Evolutionary conservation across 768 basidiomycete genomes (phyloP).

Genomic region (Podaxis sp.): DNA sequence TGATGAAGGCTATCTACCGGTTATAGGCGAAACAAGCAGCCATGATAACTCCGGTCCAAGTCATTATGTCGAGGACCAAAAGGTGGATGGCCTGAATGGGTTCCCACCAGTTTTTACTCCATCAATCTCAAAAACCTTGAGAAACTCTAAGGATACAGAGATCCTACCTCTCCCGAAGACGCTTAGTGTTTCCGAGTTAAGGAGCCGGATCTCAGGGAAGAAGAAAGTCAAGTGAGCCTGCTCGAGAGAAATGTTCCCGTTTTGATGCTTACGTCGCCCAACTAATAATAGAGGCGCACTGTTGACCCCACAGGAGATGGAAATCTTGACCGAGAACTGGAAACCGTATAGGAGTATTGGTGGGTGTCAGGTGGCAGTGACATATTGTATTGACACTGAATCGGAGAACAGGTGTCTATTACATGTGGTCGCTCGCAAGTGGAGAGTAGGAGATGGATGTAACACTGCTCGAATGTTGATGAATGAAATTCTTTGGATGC

Average conservation of each 20-base stretch:
- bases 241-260: conserved; percentile 7
- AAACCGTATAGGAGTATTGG: conserved; percentile 81
- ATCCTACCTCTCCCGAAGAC: conserved; percentile 53
- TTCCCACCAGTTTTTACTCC: conserved; percentile 66
- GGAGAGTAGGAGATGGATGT: conserved; percentile 15
- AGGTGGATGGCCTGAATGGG: conserved; percentile 22
- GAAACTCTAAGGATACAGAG: conserved; percentile 28
- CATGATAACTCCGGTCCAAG: conserved; percentile 14
- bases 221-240: conserved; percentile 66
- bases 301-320: conserved; percentile 82
- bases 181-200: conserved; percentile 53
- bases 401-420: conserved; percentile 59
- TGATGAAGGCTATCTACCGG: conserved; percentile 33
- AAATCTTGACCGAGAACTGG: conserved; percentile 72
- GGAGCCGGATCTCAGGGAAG: conserved; percentile 62
- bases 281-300: conserved; percentile 54
- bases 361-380: conserved; percentile 28
- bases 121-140: conserved; percentile 57
- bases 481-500: background rate
- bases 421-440: conserved; percentile 79
- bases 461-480: background rate
- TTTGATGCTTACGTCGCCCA: conserved; percentile 16
- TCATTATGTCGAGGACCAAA: background rate
- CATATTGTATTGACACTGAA: conserved; percentile 2
- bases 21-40: conserved; percentile 15